phyloP scores from a whole-genome alignment of 2,329 filamentous ascomycete genomes.

The Pseudogymnoascus sp. region DNA sequence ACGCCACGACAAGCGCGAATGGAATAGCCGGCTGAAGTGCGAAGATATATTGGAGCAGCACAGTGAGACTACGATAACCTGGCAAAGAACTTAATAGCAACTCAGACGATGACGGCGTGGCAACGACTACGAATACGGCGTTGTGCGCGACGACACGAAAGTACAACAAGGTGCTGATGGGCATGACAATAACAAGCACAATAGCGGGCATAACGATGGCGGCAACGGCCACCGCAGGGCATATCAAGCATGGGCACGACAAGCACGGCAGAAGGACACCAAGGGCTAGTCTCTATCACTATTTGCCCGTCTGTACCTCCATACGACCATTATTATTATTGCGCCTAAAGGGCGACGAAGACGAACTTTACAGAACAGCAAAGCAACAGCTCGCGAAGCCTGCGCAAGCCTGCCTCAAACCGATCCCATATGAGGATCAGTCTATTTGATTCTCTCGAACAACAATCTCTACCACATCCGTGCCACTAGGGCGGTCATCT shows the following conservation, averaged over 20 bases:
- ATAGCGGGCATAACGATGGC: constrained; percentile 11
- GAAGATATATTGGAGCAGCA: background rate
- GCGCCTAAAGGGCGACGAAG: constrained; percentile 12
- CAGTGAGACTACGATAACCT: background rate
- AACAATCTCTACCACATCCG: background rate
- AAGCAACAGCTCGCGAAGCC: constrained; percentile 12
- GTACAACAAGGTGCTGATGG: constrained; percentile 15
- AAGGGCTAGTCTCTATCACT: constrained; percentile 13
- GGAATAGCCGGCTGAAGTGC: background rate
- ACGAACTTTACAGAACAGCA: constrained; percentile 14
- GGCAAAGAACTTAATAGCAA: background rate
- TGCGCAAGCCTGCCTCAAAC: background rate
- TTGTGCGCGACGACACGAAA: constrained; percentile 14
- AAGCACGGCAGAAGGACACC: constrained; percentile 9
- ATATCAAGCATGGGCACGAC: constrained; percentile 12
- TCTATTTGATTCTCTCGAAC: background rate
- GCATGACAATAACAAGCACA: constrained; percentile 14
- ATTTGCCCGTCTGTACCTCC: constrained; percentile 13
- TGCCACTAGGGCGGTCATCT: constrained; percentile 12
- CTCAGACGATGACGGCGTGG: background rate
- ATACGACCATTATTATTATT: background rate
- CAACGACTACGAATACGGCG: constrained; percentile 9
- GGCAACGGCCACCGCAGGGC: background rate
- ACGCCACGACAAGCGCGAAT: background rate
- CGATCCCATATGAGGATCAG: background rate